Evolutionary conservation across 306 rosid species (phyloP).

Genomic region (Lathyrus oleraceus): DNA sequence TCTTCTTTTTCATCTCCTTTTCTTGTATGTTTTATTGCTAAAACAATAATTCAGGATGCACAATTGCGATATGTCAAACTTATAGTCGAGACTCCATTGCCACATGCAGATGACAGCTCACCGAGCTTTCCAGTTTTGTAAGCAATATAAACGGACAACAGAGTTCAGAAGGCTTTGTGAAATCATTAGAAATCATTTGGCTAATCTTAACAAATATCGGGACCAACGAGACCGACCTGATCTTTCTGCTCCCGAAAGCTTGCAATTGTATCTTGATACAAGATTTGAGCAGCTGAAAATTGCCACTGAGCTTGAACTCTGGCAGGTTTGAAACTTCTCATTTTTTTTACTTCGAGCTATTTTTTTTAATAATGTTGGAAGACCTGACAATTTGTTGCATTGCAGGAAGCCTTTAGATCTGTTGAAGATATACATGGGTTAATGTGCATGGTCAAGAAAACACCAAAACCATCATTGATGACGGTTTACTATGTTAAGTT

Average conservation of each 20-base stretch:
- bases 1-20: slow-evolving; percentile 1
- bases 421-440: slow-evolving; percentile 93
- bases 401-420: slow-evolving; percentile 96
- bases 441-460: slow-evolving; percentile 97
- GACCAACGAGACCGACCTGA: slow-evolving; percentile 98
- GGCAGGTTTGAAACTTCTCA: slow-evolving; percentile 71
- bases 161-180: slow-evolving; percentile 94
- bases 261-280: slow-evolving; percentile 92
- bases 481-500: slow-evolving; percentile 92
- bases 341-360: neutral
- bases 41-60: neutral
- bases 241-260: slow-evolving; percentile 81
- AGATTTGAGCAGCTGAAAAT: slow-evolving; percentile 96
- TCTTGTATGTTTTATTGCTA: neutral
- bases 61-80: neutral
- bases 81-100: neutral
- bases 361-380: neutral
- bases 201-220: slow-evolving; percentile 86
- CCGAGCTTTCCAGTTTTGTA: slow-evolving; percentile 98
- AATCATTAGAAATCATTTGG: slow-evolving; percentile 86
- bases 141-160: slow-evolving; percentile 89
- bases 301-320: slow-evolving; percentile 91
- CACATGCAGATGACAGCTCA: slow-evolving; percentile 94
- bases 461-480: slow-evolving; percentile 93
- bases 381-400: slow-evolving; percentile 18